A percentile compares a stretch with the other conserved stretches of the same genome.
Conservation (phyloP, 2,329 filamentous ascomycete genomes). For the Tolypocladium nubicola region DNA sequence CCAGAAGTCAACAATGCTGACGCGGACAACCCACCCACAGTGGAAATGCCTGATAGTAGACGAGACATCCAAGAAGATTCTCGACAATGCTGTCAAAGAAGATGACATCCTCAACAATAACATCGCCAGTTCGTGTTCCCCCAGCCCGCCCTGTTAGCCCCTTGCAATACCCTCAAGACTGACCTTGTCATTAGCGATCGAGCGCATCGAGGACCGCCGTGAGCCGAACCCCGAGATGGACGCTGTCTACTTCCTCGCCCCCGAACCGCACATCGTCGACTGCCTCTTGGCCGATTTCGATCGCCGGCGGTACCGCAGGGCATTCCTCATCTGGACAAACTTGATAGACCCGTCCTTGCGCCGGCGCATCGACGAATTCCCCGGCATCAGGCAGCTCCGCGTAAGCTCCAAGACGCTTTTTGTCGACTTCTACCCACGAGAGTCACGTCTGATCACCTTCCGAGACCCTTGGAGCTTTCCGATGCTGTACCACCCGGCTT, state of each 20-base stretch:
- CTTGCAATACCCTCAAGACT: slow-evolving; percentile 5
- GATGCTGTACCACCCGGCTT: slow-evolving; percentile 79
- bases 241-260: slow-evolving; percentile 84
- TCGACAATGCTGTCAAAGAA: slow-evolving; percentile 86
- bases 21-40: slow-evolving; percentile 31
- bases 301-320: slow-evolving; percentile 65
- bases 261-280: slow-evolving; percentile 80
- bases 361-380: slow-evolving; percentile 63
- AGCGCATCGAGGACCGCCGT: slow-evolving; percentile 81
- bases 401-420: slow-evolving; percentile 74
- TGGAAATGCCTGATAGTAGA: slow-evolving; percentile 97
- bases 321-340: slow-evolving; percentile 76
- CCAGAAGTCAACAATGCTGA: not conserved
- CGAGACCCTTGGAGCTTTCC: slow-evolving; percentile 94
- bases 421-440: slow-evolving; percentile 80
- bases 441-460: slow-evolving; percentile 86
- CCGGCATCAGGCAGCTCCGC: slow-evolving; percentile 60
- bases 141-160: slow-evolving; percentile 4
- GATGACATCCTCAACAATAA: slow-evolving; percentile 97
- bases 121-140: slow-evolving; percentile 65
- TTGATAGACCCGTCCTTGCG: slow-evolving; percentile 61
- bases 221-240: slow-evolving; percentile 82
- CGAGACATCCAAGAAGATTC: slow-evolving; percentile 68
- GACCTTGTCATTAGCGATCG: slow-evolving; percentile 59
- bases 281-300: slow-evolving; percentile 91